Percentiles rank a stretch among this genome's conserved stretches.
Evolutionary conservation across 2,329 filamentous ascomycete genomes (phyloP).

Genomic region (Claviceps spartinae): DNA sequence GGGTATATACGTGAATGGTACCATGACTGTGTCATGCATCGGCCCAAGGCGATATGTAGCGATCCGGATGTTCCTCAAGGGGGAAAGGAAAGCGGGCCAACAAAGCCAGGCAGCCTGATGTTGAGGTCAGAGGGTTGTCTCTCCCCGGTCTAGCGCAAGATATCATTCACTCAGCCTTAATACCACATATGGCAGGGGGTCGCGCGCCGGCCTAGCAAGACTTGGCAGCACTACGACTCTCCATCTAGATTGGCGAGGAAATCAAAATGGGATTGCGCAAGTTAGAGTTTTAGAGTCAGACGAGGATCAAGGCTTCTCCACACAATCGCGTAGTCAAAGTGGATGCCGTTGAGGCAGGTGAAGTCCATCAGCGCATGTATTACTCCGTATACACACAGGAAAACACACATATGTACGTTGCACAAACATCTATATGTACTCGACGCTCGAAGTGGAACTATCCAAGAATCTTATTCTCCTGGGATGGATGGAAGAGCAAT

Average conservation of each 20-base stretch:
- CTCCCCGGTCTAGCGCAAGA: not conserved
- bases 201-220: not conserved
- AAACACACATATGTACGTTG: too few relatives aligned
- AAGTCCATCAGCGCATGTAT: too few relatives aligned
- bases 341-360: too few relatives aligned
- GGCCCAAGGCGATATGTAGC: not conserved
- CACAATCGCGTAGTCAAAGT: too few relatives aligned
- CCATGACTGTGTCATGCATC: not conserved
- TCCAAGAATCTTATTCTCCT: too few relatives aligned
- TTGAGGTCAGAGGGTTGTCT: not conserved
- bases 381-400: too few relatives aligned
- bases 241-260: not conserved
- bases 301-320: not conserved
- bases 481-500: too few relatives aligned
- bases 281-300: not conserved
- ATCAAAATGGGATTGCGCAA: not conserved
- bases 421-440: too few relatives aligned
- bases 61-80: not conserved
- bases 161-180: not conserved
- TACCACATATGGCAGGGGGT: not conserved
- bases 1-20: not conserved
- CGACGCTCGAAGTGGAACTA: too few relatives aligned
- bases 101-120: not conserved
- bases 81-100: not conserved
- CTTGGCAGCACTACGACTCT: not conserved